These are phyloP conservation scores for Rhipidocladum racemiflorum DNA, from an alignment of 176 grass and related monocot genomes.

Conservation along the genomic window DNA sequence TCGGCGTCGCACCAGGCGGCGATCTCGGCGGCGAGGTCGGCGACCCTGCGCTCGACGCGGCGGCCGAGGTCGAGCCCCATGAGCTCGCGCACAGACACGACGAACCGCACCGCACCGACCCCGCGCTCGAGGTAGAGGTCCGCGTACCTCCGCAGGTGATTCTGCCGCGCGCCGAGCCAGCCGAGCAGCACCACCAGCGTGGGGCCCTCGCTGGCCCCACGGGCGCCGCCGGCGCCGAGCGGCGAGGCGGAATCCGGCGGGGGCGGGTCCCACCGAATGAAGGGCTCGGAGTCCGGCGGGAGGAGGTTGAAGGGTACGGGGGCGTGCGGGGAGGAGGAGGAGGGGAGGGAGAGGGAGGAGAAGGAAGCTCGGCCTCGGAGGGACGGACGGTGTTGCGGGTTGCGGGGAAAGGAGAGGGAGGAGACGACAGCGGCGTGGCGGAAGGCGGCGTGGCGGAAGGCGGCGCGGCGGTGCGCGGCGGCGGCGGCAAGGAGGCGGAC, in stretches of 20 bases:
- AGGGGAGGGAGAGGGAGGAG: slow-evolving; percentile 28
- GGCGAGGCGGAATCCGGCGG: slow-evolving; percentile 29
- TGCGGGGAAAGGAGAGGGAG: slow-evolving; percentile 36
- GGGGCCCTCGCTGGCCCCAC: slow-evolving; percentile 25
- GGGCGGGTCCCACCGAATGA: slow-evolving; percentile 58
- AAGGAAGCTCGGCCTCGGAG: slow-evolving; percentile 37
- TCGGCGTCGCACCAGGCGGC: slow-evolving; percentile 75
- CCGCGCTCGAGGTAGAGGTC: slow-evolving; percentile 76
- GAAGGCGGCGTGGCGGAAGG: not conserved
- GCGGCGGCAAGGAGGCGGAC: slow-evolving; percentile 26
- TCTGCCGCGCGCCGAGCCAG: slow-evolving; percentile 87
- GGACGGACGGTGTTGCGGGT: slow-evolving; percentile 4
- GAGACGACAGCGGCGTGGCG: slow-evolving; percentile 1
- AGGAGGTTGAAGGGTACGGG: slow-evolving; percentile 22
- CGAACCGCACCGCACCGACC: slow-evolving; percentile 68
- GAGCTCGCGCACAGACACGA: slow-evolving; percentile 64
- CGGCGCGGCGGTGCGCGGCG: slow-evolving; percentile 15
- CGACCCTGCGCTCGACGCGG: slow-evolving; percentile 66
- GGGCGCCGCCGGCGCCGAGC: not conserved
- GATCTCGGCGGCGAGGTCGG: slow-evolving; percentile 57
- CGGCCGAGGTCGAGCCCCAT: slow-evolving; percentile 74
- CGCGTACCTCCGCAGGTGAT: slow-evolving; percentile 82
- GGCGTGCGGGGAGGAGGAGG: slow-evolving; percentile 6
- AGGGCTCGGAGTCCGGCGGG: slow-evolving; percentile 48
- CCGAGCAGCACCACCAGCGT: slow-evolving; percentile 86